Base-by-base conservation (phyloP, 1,284 basidiomycete species). In the Austroboletus niveus region DNA sequence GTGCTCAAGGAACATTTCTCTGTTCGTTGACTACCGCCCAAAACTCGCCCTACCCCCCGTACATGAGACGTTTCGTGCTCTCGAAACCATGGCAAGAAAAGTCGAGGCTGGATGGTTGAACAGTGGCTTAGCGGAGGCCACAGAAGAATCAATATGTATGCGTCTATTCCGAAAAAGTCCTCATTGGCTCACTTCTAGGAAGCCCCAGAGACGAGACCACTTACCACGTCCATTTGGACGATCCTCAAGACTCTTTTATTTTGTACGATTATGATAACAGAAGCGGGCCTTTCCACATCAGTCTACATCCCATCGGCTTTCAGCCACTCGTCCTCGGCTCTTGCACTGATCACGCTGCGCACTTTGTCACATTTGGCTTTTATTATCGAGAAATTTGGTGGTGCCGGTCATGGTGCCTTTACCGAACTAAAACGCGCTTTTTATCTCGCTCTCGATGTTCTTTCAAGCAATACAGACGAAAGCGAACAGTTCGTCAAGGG, bases 341-440 rank as follows among this genome's bases (percentile, higher is more conserved):
- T 87, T 11, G 78, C 83, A 2, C 65, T 78, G 6, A 66, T 72
- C 10, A 72, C 76, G 4, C 69, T 90, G 1, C 73, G 75, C 30
- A 78, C 76, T 0, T 72, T 89, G 10, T 79, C 76, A 14, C 78
- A 82, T 58, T 70, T 89, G n/a, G 79, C 87, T 0, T 87, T 87
- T 59, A 77, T 89, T 35, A 78, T 89, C 8, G 79, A 84, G 3
- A 80, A 86, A 58, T 89, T 89, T 58, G 87, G 88, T 4, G 87
- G 88, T 8, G 78, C 79, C 2, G 70, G 70, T 14, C 65, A 68
- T 9, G 70, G 73, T 20, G 77, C 81, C 1, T 85, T 90, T 58
- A 63, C 74, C 17, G 85, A 89, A 63, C 72, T 90, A 32, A 84
- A 85, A 59, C 80, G 79, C 60, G 78, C 75, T 1, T 87, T 88